phyloP scores from a whole-genome alignment of 148 eudicot genomes.

The Rheum nobile region DNA sequence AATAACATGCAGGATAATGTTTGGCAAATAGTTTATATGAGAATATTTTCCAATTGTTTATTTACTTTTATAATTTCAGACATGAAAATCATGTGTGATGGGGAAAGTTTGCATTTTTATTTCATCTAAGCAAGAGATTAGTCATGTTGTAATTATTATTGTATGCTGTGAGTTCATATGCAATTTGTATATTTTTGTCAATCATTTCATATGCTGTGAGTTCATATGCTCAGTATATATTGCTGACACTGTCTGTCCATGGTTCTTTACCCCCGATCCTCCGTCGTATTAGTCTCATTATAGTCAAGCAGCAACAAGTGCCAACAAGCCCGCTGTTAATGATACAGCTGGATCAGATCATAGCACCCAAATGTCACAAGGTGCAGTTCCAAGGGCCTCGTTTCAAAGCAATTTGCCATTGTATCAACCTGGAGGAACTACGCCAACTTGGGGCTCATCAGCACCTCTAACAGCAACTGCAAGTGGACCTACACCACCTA shows the following conservation, averaged over 20 bases:
- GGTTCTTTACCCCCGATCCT: too few relatives aligned
- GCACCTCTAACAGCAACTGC: slow-evolving; percentile 23
- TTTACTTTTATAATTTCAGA: not conserved
- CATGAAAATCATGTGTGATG: too few relatives aligned
- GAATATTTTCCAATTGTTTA: not conserved
- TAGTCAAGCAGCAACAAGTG: slow-evolving; percentile 15
- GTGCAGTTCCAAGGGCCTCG: slow-evolving; percentile 18
- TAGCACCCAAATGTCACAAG: slow-evolving; percentile 21
- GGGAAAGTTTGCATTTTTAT: too few relatives aligned
- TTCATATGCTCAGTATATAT: too few relatives aligned
- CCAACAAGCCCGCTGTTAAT: slow-evolving; percentile 17
- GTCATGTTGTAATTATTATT: too few relatives aligned
- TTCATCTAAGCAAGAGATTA: too few relatives aligned
- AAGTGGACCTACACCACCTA: slow-evolving; percentile 22
- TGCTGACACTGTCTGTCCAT: too few relatives aligned
- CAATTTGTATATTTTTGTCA: too few relatives aligned
- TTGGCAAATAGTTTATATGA: not conserved
- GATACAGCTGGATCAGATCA: slow-evolving; percentile 18
- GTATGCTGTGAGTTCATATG: too few relatives aligned
- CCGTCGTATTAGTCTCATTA: slow-evolving; percentile 28
- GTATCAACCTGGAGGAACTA: slow-evolving; percentile 26
- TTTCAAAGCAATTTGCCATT: slow-evolving; percentile 22
- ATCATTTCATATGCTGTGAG: too few relatives aligned
- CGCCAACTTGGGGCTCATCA: slow-evolving; percentile 28
- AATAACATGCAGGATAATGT: not conserved